Conservation (phyloP, 1,139 yeast species). For the Candida tunisiensis region DNA sequence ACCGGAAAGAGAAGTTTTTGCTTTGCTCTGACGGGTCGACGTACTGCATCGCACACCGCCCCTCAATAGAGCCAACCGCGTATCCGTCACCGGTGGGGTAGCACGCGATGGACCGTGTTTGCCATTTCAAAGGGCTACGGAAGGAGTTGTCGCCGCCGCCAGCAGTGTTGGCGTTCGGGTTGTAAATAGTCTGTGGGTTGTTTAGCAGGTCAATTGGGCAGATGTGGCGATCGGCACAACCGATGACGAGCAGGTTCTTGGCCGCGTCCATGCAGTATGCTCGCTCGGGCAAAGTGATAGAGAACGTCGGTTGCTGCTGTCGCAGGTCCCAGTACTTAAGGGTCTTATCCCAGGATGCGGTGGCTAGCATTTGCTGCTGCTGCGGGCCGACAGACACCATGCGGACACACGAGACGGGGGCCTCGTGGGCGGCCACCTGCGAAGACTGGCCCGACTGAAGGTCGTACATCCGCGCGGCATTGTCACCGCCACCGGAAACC, state of each 20-base stretch:
- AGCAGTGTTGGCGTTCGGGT: too few relatives aligned
- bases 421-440: slow-evolving; percentile 79
- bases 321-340: slow-evolving; percentile 89
- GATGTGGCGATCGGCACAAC: slow-evolving; percentile 81
- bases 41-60: slow-evolving; percentile 93
- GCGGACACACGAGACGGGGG: slow-evolving; percentile 59
- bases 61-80: slow-evolving; percentile 89
- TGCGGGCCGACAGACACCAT: slow-evolving; percentile 68
- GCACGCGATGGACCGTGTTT: slow-evolving; percentile 70
- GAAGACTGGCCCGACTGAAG: slow-evolving; percentile 65
- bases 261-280: slow-evolving; percentile 81
- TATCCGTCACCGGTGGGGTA: slow-evolving; percentile 84
- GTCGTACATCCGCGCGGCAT: slow-evolving; percentile 73
- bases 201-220: slow-evolving; percentile 54
- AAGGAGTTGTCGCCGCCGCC: too few relatives aligned
- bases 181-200: slow-evolving; percentile 73
- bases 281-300: slow-evolving; percentile 73
- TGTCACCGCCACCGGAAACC: slow-evolving; percentile 86
- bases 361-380: slow-evolving; percentile 58
- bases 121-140: slow-evolving; percentile 80
- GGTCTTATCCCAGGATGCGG: slow-evolving; percentile 96
- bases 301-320: slow-evolving; percentile 68
- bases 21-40: slow-evolving; percentile 69
- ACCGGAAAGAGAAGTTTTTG: slow-evolving; percentile 61
- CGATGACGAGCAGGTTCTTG: slow-evolving; percentile 73